Evolutionary conservation across 768 basidiomycete species (phyloP).

Genomic region (Nidularia pulvinata): DNA sequence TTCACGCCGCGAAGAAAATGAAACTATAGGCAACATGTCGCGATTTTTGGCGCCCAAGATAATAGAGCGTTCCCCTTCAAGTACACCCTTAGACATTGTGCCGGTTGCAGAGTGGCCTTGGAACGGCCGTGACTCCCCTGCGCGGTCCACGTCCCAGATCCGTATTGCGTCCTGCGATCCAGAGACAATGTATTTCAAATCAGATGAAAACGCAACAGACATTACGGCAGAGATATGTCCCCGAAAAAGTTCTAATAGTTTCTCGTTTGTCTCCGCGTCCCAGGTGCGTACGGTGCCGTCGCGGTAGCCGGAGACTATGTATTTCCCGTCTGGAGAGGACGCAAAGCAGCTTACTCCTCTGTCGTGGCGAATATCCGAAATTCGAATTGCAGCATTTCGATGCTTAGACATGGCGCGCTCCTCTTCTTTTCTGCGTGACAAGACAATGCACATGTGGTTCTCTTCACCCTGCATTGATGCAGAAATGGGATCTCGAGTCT

Average conservation of each 20-base stretch:
- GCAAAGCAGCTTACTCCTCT: conserved; percentile 13
- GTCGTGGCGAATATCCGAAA: conserved; percentile 8
- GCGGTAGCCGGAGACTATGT: conserved; percentile 13
- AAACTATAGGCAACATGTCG: too few species aligned
- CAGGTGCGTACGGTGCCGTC: conserved; percentile 15
- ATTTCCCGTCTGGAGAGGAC: conserved; percentile 10
- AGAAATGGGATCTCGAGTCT: not conserved
- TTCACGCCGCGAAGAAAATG: too few species aligned
- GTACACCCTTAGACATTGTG: too few species aligned
- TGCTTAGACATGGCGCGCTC: conserved; percentile 1
- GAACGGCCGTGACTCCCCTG: too few species aligned
- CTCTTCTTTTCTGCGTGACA: not conserved
- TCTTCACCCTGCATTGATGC: conserved; percentile 13
- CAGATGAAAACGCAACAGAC: conserved; percentile 17
- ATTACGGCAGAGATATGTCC: conserved; percentile 7
- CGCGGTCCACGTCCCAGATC: conserved; percentile 8
- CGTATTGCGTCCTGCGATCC: conserved; percentile 10
- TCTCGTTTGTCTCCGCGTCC: conserved; percentile 9
- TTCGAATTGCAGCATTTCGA: conserved; percentile 3
- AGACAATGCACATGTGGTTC: conserved; percentile 15
- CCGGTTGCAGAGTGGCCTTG: too few species aligned
- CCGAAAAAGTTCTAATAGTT: conserved; percentile 1
- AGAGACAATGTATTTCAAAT: conserved; percentile 13
- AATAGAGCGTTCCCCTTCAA: too few species aligned
- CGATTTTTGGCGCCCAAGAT: too few species aligned